Evolutionary conservation across 1,139 yeast genomes (phyloP).

Genomic region (Zygoascus sp.): DNA sequence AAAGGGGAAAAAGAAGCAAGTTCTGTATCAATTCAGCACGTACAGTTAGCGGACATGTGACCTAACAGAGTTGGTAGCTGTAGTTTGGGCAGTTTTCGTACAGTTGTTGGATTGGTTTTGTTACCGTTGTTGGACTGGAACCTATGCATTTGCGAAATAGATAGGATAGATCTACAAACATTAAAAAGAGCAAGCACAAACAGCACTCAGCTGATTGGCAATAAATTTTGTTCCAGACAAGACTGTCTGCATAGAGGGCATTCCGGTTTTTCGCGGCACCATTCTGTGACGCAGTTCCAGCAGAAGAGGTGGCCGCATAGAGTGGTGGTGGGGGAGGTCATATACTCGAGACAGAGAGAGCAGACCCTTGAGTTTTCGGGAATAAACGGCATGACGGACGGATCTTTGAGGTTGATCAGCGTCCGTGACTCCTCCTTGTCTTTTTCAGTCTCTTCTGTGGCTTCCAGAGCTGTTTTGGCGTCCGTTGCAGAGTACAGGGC

Average conservation of each 20-base stretch:
- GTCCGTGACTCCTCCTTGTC: neutral
- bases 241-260: constrained; percentile 88
- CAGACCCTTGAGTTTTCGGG: constrained; percentile 70
- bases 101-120: no score
- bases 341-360: constrained; percentile 73
- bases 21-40: constrained; percentile 23
- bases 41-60: neutral
- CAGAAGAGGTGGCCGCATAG: constrained; percentile 92
- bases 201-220: constrained; percentile 57
- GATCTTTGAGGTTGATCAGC: constrained; percentile 56
- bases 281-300: constrained; percentile 85
- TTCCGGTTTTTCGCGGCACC: constrained; percentile 83
- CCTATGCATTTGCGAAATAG: neutral
- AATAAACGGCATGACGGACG: constrained; percentile 57
- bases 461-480: neutral
- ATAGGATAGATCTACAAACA: no score
- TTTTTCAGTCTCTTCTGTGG: neutral
- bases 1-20: constrained; percentile 27
- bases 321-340: constrained; percentile 81
- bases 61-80: neutral
- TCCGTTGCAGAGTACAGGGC: neutral
- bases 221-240: constrained; percentile 66
- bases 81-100: no score
- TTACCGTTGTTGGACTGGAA: no score
- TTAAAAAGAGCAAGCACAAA: no score